Percentiles rank a stretch among this genome's conserved stretches.
Evolutionary conservation across 208 protist species (phyloP).

Genomic region (Crithidia mellificae): DNA sequence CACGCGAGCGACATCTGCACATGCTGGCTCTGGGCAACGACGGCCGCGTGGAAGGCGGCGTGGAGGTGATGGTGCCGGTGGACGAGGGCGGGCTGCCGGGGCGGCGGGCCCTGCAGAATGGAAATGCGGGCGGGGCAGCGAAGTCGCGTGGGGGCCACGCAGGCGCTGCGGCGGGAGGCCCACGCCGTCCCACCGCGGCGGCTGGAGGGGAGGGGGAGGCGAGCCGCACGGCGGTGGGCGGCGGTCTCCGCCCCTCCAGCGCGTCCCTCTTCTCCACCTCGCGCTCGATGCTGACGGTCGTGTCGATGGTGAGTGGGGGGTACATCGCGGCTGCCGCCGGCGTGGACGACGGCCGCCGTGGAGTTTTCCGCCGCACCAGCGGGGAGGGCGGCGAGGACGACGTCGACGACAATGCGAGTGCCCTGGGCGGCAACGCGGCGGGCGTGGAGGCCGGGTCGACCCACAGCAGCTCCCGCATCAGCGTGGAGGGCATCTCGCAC

Average conservation of each 20-base stretch:
- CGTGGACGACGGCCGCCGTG: background rate
- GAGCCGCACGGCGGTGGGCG: background rate
- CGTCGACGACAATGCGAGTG: background rate
- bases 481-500: constrained; percentile 48
- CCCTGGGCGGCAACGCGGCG: background rate
- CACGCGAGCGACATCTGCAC: constrained; percentile 59
- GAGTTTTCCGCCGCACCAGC: background rate
- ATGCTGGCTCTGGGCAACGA: constrained; percentile 65
- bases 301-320: constrained; percentile 15
- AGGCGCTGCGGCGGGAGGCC: background rate
- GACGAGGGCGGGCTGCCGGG: constrained; percentile 64
- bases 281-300: constrained; percentile 12
- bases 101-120: background rate
- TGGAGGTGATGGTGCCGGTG: constrained; percentile 47
- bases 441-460: constrained; percentile 18
- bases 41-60: constrained; percentile 53
- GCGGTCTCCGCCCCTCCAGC: background rate
- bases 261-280: constrained; percentile 17
- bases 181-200: constrained; percentile 7
- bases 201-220: too few relatives aligned
- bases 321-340: background rate
- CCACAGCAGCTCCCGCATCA: constrained; percentile 60
- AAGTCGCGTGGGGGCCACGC: background rate
- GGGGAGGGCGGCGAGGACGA: background rate
- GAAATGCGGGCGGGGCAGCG: background rate